Evolutionary conservation across 768 basidiomycete genomes (phyloP).

Genomic region (Agrocybe chaxingu): DNA sequence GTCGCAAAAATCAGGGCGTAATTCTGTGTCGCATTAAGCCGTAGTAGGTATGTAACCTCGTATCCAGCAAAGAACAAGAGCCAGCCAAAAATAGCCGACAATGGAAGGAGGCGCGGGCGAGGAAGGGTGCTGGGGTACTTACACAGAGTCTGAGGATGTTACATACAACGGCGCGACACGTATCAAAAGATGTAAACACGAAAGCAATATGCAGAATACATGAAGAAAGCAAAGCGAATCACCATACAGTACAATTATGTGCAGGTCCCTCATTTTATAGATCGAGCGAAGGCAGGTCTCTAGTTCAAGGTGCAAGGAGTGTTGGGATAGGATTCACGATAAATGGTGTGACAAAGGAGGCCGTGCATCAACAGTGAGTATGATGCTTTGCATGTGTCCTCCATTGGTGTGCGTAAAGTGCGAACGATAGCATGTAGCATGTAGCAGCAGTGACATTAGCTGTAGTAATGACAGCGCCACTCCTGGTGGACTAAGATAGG

Average conservation of each 20-base stretch:
- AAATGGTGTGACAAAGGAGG: neutral
- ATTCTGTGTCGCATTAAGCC: too few species aligned
- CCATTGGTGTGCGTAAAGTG: neutral
- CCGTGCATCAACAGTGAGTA: neutral
- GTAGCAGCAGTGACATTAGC: neutral
- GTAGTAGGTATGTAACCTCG: too few species aligned
- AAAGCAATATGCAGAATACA: neutral
- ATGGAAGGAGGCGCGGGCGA: too few species aligned
- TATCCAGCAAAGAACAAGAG: too few species aligned
- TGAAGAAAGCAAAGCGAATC: neutral
- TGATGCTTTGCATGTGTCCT: neutral
- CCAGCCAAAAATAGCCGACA: too few species aligned
- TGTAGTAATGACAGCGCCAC: constrained; percentile 13
- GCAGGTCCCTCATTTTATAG: constrained; percentile 15
- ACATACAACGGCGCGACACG: too few species aligned
- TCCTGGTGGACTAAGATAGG: constrained; percentile 14
- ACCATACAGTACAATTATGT: neutral
- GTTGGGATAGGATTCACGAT: constrained; percentile 3
- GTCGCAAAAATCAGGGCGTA: too few species aligned
- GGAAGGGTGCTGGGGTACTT: too few species aligned
- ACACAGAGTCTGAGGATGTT: too few species aligned
- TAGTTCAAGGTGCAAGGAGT: constrained; percentile 5
- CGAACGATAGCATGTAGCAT: neutral
- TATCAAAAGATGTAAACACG: neutral
- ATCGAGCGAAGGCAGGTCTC: constrained; percentile 15